Percentiles rank a stretch among this genome's conserved stretches.
These are phyloP conservation scores for Fomitopsis palustris DNA, from an alignment of 1,284 basidiomycete species.

Conservation along the genomic window DNA sequence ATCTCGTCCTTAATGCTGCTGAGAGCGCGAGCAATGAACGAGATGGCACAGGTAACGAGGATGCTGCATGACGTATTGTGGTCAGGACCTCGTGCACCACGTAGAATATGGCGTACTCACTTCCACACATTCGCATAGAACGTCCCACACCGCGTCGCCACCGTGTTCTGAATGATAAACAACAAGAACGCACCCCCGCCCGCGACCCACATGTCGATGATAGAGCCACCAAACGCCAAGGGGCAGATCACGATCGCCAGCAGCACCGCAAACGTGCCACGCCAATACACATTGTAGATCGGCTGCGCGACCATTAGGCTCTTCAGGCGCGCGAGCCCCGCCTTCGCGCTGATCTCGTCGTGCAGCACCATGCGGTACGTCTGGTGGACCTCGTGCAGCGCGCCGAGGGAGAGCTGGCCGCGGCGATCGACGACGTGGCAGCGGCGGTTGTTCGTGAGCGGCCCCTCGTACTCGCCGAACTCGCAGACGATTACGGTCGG, in stretches of 20 bases:
- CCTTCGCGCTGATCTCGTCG: constrained; percentile 77
- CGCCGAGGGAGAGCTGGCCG: constrained; percentile 70
- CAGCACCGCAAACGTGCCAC: constrained; percentile 65
- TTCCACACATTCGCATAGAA: constrained; percentile 88
- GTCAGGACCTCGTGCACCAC: neutral
- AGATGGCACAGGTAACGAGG: constrained; percentile 76
- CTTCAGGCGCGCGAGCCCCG: constrained; percentile 52
- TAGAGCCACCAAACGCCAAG: constrained; percentile 80
- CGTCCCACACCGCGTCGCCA: constrained; percentile 61
- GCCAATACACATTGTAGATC: constrained; percentile 54
- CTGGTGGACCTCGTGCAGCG: constrained; percentile 71
- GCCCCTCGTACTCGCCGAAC: constrained; percentile 58
- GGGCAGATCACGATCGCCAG: constrained; percentile 79
- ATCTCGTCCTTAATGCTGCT: constrained; percentile 66
- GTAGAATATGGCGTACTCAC: constrained; percentile 43
- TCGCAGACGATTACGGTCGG: constrained; percentile 80
- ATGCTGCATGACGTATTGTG: constrained; percentile 45
- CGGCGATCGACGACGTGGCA: constrained; percentile 78
- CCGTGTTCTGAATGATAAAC: constrained; percentile 64
- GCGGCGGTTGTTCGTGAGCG: constrained; percentile 72
- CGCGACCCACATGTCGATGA: constrained; percentile 79
- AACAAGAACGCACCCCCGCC: constrained; percentile 65
- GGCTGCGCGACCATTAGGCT: constrained; percentile 51
- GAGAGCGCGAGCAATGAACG: constrained; percentile 75
- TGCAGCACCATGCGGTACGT: constrained; percentile 80